Conservation (phyloP, 495 filamentous ascomycete genomes). For the Daldinia loculata region DNA sequence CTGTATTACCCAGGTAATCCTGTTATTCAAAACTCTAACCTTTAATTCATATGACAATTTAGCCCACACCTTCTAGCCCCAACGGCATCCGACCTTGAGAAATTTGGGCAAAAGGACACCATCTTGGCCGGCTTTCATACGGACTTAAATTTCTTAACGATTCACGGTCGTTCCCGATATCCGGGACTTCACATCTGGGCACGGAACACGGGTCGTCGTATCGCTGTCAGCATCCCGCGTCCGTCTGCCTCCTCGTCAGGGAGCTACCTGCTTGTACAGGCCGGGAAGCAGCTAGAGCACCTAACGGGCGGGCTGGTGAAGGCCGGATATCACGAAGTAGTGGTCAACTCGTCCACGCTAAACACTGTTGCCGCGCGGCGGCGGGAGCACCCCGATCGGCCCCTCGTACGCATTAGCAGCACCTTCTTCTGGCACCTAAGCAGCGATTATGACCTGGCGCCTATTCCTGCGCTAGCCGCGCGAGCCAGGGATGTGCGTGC, state of each 20-base stretch:
- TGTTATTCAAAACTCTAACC: neutral
- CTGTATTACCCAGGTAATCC: too few species aligned
- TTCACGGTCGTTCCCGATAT: constrained; percentile 63
- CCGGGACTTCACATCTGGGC: constrained; percentile 64
- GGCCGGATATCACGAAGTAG: constrained; percentile 63
- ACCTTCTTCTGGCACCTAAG: constrained; percentile 63
- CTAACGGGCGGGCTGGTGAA: constrained; percentile 61
- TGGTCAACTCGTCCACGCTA: constrained; percentile 57
- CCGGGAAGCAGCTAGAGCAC: constrained; percentile 64
- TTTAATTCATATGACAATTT: neutral
- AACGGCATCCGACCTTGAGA: constrained; percentile 58
- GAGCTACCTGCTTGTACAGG: constrained; percentile 60
- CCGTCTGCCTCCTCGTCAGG: constrained; percentile 29
- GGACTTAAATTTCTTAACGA: constrained; percentile 64
- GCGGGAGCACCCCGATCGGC: constrained; percentile 50
- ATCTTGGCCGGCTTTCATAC: constrained; percentile 64
- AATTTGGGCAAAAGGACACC: constrained; percentile 57
- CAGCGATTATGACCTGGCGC: constrained; percentile 56
- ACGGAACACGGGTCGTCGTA: constrained; percentile 59
- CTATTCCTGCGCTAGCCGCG: constrained; percentile 51
- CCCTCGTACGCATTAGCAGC: constrained; percentile 57
- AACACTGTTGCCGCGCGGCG: constrained; percentile 48
- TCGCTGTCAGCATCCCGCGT: constrained; percentile 58
- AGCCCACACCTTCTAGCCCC: constrained; percentile 62
- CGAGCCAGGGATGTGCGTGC: constrained; percentile 50